A percentile compares a stretch with the other conserved stretches of the same genome.
Conservation (phyloP, 2,329 filamentous ascomycete species). For the Elsinoe ampelina region DNA sequence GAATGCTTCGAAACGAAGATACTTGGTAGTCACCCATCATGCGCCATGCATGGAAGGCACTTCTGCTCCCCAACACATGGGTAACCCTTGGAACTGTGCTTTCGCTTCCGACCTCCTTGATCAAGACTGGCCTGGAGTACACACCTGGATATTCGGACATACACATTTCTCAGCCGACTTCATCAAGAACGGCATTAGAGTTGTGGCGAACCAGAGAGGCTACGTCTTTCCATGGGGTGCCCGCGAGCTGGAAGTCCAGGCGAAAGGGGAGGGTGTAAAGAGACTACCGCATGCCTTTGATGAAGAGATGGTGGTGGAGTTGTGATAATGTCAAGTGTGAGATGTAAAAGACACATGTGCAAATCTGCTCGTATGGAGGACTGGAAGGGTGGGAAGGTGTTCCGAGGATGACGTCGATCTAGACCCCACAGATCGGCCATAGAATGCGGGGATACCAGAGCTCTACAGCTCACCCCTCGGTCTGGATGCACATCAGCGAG, state of each 20-base stretch:
- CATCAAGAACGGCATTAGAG: constrained; percentile 20
- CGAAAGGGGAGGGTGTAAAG: not conserved
- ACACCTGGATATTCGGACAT: constrained; percentile 40
- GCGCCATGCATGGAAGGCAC: constrained; percentile 42
- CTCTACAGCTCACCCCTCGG: not conserved
- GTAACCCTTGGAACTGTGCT: constrained; percentile 38
- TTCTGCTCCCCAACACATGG: constrained; percentile 39
- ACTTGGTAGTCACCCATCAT: constrained; percentile 46
- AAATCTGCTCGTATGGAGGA: not conserved
- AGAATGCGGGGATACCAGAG: not conserved
- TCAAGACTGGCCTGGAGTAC: constrained; percentile 11
- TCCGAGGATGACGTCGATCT: not conserved
- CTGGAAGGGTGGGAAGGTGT: not conserved
- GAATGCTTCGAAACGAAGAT: constrained; percentile 8
- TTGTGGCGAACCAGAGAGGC: not conserved
- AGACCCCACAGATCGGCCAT: not conserved
- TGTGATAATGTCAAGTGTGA: not conserved
- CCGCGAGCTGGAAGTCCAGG: not conserved
- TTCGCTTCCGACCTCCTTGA: constrained; percentile 43
- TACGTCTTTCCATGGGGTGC: not conserved
- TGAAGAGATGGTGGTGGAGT: not conserved
- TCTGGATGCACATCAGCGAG: not conserved
- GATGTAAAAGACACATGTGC: not conserved
- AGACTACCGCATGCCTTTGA: not conserved
- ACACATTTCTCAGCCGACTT: constrained; percentile 36